Evolutionary conservation across 352 stramenopile genomes (phyloP).

Genomic region (Phytopythium vexans): DNA sequence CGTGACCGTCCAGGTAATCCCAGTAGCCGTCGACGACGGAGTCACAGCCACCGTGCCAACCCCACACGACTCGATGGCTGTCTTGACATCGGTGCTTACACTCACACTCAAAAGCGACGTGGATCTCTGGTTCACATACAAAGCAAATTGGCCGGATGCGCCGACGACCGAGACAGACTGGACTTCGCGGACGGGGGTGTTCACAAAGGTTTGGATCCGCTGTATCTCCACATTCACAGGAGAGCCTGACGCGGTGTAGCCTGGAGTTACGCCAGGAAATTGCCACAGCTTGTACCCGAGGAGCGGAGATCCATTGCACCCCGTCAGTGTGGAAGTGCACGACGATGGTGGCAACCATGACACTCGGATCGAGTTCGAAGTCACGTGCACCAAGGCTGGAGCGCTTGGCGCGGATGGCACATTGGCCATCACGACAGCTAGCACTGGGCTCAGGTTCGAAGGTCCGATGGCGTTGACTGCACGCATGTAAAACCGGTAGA

Average conservation of each 20-base stretch:
- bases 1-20: conserved; percentile 64
- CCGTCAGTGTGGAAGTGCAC: conserved; percentile 72
- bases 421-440: conserved; percentile 88
- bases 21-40: conserved; percentile 29
- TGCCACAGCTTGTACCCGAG: conserved; percentile 94
- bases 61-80: conserved; percentile 50
- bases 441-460: conserved; percentile 75
- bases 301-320: conserved; percentile 71
- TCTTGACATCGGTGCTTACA: conserved; percentile 37
- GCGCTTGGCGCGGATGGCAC: conserved; percentile 47
- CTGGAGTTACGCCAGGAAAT: conserved; percentile 77
- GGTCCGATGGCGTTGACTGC: conserved; percentile 83
- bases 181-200: conserved; percentile 53
- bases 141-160: conserved; percentile 60
- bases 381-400: conserved; percentile 61
- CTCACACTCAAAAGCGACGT: conserved; percentile 45
- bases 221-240: conserved; percentile 88
- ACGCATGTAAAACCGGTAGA: conserved; percentile 93
- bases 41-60: conserved; percentile 54
- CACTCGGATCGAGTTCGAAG: conserved; percentile 57
- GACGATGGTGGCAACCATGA: conserved; percentile 57
- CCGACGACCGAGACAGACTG: conserved; percentile 67
- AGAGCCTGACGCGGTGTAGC: conserved; percentile 73
- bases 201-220: conserved; percentile 79
- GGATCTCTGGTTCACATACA: conserved; percentile 67